These are phyloP conservation scores for Apiotrichum mycotoxinovorans DNA, from an alignment of 1,284 basidiomycete genomes.

Conservation along the genomic window DNA sequence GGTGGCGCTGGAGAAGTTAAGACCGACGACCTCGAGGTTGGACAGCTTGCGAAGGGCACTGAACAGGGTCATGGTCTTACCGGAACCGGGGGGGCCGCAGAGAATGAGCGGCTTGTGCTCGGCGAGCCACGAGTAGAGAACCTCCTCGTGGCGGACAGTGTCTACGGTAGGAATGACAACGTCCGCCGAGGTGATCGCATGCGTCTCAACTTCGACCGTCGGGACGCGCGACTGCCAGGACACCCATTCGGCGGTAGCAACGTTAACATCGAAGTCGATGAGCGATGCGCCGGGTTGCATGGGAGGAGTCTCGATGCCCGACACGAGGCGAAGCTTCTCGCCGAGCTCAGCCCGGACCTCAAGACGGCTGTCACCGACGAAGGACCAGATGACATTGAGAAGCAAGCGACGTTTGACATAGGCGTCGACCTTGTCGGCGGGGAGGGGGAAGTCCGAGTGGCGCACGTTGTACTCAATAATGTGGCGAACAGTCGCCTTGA, in stretches of 20 bases:
- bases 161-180: constrained; percentile 98
- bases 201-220: constrained; percentile 93
- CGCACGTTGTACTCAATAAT: constrained; percentile 92
- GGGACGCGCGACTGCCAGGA: constrained; percentile 91
- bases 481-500: constrained; percentile 94
- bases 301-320: constrained; percentile 83
- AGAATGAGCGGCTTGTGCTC: constrained; percentile 99
- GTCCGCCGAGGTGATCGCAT: constrained; percentile 90
- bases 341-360: constrained; percentile 87
- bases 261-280: constrained; percentile 93
- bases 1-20: constrained; percentile 99
- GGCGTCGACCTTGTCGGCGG: constrained; percentile 76
- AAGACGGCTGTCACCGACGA: constrained; percentile 91
- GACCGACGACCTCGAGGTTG: constrained; percentile 97
- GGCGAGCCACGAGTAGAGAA: constrained; percentile 96
- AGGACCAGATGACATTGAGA: constrained; percentile 94
- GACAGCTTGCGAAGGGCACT: constrained; percentile 95
- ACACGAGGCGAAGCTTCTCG: constrained; percentile 76
- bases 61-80: constrained; percentile 99
- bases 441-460: constrained; percentile 90
- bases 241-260: constrained; percentile 79
- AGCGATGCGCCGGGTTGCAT: constrained; percentile 72
- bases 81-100: constrained; percentile 97
- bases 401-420: constrained; percentile 89
- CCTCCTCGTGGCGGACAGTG: constrained; percentile 97